phyloP scores from a whole-genome alignment of 768 basidiomycete species.

The Kwoniella dejecticola region DNA sequence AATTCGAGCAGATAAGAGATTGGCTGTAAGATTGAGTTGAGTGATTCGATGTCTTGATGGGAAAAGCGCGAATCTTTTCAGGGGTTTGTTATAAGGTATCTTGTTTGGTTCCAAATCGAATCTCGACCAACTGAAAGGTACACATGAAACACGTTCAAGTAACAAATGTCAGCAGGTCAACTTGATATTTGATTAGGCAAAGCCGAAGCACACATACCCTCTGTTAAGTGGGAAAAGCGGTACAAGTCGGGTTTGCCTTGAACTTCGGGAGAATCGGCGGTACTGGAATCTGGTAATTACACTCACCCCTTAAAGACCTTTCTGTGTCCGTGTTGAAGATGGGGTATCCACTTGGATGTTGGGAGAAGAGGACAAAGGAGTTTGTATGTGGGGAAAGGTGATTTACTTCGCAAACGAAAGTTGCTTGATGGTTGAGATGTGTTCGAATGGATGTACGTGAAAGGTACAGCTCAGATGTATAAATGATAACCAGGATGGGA shows the following conservation, averaged over 20 bases:
- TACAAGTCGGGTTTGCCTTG: neutral
- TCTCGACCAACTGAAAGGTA: neutral
- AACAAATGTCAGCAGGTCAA: conserved; percentile 11
- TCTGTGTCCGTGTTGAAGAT: too few species aligned
- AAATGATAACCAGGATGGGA: too few species aligned
- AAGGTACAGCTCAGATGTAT: neutral
- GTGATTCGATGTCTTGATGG: too few species aligned
- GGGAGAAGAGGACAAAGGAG: conserved; percentile 6
- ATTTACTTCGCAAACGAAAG: too few species aligned
- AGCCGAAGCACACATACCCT: neutral
- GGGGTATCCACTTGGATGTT: neutral
- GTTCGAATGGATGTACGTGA: neutral
- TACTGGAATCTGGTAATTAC: too few species aligned
- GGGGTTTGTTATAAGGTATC: neutral
- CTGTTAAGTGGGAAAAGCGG: neutral
- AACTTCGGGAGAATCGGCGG: too few species aligned
- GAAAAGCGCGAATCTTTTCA: too few species aligned
- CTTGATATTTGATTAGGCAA: neutral
- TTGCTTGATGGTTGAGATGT: too few species aligned
- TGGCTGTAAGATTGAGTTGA: too few species aligned
- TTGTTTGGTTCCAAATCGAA: neutral
- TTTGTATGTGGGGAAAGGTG: neutral
- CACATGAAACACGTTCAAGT: conserved; percentile 1
- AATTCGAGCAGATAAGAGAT: too few species aligned
- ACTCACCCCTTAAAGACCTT: neutral